Percentiles rank a stretch among this genome's conserved stretches.
These are phyloP conservation scores for Intubia oerlemansii DNA, from an alignment of 2,329 filamentous ascomycete genomes.

Conservation along the genomic window DNA sequence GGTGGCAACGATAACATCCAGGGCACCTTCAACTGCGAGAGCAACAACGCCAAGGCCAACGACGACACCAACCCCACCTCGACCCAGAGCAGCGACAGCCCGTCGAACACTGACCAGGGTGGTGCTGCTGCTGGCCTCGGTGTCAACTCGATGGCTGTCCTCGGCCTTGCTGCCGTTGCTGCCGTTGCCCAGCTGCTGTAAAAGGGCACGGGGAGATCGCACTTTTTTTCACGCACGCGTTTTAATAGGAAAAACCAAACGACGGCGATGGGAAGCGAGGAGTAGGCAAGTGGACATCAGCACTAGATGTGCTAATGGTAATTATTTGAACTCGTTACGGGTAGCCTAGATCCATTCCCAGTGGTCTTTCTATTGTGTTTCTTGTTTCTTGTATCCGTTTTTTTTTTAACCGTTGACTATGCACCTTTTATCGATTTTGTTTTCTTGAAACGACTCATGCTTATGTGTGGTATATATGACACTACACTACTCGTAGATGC, in stretches of 20 bases:
- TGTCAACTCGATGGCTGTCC: constrained; percentile 23
- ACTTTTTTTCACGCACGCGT: too few species aligned
- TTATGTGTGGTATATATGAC: too few species aligned
- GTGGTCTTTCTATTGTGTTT: constrained; percentile 1
- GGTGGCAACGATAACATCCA: constrained; percentile 21
- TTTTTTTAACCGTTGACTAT: neutral
- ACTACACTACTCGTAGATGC: constrained; percentile 16
- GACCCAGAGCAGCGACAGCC: constrained; percentile 12
- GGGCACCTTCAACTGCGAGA: constrained; percentile 27
- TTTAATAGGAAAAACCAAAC: too few species aligned
- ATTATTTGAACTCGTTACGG: too few species aligned
- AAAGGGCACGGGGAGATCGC: too few species aligned
- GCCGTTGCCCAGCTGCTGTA: constrained; percentile 31
- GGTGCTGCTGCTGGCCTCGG: constrained; percentile 23
- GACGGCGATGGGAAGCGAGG: too few species aligned
- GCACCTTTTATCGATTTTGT: neutral
- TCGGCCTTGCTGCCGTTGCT: constrained; percentile 19
- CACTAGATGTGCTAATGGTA: too few species aligned
- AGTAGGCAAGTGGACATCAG: too few species aligned
- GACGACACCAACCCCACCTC: constrained; percentile 18
- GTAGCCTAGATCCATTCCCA: too few species aligned
- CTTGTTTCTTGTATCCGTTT: constrained; percentile 7
- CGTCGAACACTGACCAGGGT: constrained; percentile 12
- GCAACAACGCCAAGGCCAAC: constrained; percentile 31
- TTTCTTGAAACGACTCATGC: too few species aligned